Conservation (phyloP, 331 rosid species). For the Rhamnella rubrinervis region DNA sequence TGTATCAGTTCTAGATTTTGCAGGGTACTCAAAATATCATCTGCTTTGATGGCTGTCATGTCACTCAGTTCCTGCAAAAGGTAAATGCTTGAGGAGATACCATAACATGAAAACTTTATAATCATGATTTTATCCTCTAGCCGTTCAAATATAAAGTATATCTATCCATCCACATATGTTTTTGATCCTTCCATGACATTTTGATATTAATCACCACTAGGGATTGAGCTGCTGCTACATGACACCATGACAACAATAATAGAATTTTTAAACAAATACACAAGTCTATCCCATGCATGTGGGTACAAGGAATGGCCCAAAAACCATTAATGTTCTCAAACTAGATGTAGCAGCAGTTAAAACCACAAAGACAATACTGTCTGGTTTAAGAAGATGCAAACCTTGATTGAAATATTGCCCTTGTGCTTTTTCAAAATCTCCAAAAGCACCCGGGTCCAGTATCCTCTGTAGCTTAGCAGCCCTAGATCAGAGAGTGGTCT, state of each 20-base stretch:
- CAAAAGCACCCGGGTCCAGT: constrained; percentile 97
- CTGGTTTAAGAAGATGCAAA: constrained; percentile 22
- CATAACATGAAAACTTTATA: no score
- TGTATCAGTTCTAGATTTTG: constrained; percentile 89
- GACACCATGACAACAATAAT: no score
- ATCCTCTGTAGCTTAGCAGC: constrained; percentile 93
- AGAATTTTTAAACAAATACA: no score
- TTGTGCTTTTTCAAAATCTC: constrained; percentile 94
- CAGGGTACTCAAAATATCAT: constrained; percentile 80
- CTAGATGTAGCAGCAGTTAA: constrained; percentile 5
- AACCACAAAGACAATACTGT: background rate
- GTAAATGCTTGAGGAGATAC: background rate
- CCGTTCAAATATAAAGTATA: no score
- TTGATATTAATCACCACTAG: no score
- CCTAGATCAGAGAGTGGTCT: constrained; percentile 99
- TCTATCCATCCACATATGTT: no score
- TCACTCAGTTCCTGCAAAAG: constrained; percentile 86
- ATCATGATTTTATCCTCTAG: no score
- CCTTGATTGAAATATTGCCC: constrained; percentile 97
- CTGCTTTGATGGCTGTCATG: constrained; percentile 96
- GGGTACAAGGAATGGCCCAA: background rate
- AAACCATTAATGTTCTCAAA: no score
- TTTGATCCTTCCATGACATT: no score
- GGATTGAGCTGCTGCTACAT: no score
- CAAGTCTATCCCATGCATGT: no score